Base-by-base conservation (phyloP, 371 early-diverging fungal genomes). In the Apophysomyces trapeziformis region DNA sequence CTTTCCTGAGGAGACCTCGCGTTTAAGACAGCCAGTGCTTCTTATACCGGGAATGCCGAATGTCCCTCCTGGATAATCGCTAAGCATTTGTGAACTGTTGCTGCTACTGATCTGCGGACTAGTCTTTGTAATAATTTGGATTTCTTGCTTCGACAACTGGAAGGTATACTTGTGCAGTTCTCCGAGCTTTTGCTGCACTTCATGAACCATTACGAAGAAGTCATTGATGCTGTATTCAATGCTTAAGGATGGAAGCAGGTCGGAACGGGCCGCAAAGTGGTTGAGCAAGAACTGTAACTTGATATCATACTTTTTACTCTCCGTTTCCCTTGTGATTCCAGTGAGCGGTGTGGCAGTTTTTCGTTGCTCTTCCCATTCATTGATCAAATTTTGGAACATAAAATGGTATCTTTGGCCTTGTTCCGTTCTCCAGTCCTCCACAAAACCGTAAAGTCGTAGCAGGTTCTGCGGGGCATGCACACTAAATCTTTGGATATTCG, bases 341-440 rank as follows among this genome's bases (percentile, higher is more conserved):
- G 60, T n/a, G 63, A 68, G 66, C 5, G 71, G 68, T 7, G 39
- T 37, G n/a, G 58, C 57, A 5, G 41, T 38, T 43, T 72, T 78
- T 36, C 84, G 66, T 68, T 88, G 84, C 16, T 85, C 87, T 68
- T 89, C 90, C 87, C 84, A 87, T 60, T 91, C 92, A 56, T 83
- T 84, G 71, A 91, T 71, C n/a, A 92, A 68, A 18, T 86, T 86
- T 60, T 90, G 89, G 74, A 90, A 86, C 71, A 91, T 75, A 69
- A 91, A 90, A 64, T 89, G 90, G 68, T 91, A 93, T 5, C 85
- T 75, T 56, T 90, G 82, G 37, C 91, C 82, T 69, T 90, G 88
- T 58, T 92, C 92, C n/a, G 89, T 85, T 9, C 89, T 80, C 92
- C 93, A 93, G 47, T 90, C 90, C 64, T 92, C 93, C 16, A 93